Base-by-base conservation (phyloP, 306 rosid genomes). In the Lathyrus aphaca region DNA sequence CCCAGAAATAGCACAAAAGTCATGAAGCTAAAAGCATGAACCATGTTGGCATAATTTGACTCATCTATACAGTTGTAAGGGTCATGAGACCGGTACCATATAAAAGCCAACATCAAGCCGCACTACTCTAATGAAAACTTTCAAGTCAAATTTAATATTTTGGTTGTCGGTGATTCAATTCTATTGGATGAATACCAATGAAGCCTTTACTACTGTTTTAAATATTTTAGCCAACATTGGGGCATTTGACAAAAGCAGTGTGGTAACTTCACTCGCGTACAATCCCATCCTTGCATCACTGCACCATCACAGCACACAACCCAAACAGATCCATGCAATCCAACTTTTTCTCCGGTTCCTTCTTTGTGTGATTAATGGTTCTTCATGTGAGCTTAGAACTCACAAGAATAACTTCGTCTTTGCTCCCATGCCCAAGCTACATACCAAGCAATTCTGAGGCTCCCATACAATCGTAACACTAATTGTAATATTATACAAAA, bases 271-370 rank as follows among this genome's bases (percentile, higher is more conserved):
- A 50, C 57, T 50, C 1, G 14, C 6, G 18, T 18, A 8, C 25
- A 8, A 50, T 50, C 57, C 57, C 57, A 50, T 50, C 57, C 57
- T 18, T 50, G 14, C 57, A 50, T 50, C 25, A 10, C 57, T 18
- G 57, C 57, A 18, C 57, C 21, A 25, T 19, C 29, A 3, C 57
- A 18, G 19, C 57, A 17, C 29, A 50, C 13, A 8, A 50, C 29
- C 57, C 57, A 50, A 50, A 18, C 57, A 50, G 29, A 18, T 18
- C 57, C 57, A 50, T 50, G 37, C 57, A 1, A 18, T 17, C 56
- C 19, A 30, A 30, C 57, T 18, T 10, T 50, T 50, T 50, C 57
- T 50, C 17, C 57, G 10, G 4, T 50, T 18, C 57, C 5, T 8
- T 50, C 29, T 17, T 50, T 25, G 2, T 3, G 5, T 9, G 57